Base-by-base conservation (phyloP, 768 basidiomycete genomes). In the Hericium coralloides region DNA sequence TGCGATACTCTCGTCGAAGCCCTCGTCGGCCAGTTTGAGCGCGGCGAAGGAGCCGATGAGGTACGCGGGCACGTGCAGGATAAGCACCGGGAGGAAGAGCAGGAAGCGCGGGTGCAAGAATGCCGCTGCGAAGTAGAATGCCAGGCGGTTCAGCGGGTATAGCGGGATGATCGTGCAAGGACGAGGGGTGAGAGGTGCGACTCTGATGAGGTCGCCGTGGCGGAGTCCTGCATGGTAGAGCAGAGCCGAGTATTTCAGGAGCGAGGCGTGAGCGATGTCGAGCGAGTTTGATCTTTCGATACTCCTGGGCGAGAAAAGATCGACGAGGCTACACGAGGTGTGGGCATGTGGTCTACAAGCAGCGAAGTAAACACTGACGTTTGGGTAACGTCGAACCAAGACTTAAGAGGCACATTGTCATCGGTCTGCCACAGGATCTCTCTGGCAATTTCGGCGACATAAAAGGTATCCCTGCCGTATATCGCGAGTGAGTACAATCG, bases 241-340 rank as follows among this genome's bases (percentile, higher is more conserved):
- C 49, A 93, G 83, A 15, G 89, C 90, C 69, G 91, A 88, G 69
- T 98, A 99, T 63, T 84, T 83, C 51, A 92, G 79, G 47, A 98
- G 81, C 1, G 58, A 55, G 17, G 54, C 38, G 18, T 53, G 14
- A 20, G 58, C 53, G 52, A 81, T 75, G 15, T 52, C 36, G n/a
- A 37, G 17, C 79, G 76, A 68, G 83, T 87, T 59, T 87, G 79
- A 75, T 67, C 85, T 76, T 61, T 82, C 81, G 15, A 78, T 71
- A 3, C 80, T 79, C 22, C 82, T 73, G 82, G 77, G 12, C 25
- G 49, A n/a, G 81, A 74, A 38, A 82, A 83, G 15, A 85, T 81
- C 70, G 95, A 91, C 50, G 94, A 36, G 20, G 55, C 49, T 45
- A 20, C 26, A 92, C 84, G 7, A 95, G 81, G n/a, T 89, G 93